Conservation (phyloP, 2,329 filamentous ascomycete genomes). For the Gnomoniopsis smithogilvyi region DNA sequence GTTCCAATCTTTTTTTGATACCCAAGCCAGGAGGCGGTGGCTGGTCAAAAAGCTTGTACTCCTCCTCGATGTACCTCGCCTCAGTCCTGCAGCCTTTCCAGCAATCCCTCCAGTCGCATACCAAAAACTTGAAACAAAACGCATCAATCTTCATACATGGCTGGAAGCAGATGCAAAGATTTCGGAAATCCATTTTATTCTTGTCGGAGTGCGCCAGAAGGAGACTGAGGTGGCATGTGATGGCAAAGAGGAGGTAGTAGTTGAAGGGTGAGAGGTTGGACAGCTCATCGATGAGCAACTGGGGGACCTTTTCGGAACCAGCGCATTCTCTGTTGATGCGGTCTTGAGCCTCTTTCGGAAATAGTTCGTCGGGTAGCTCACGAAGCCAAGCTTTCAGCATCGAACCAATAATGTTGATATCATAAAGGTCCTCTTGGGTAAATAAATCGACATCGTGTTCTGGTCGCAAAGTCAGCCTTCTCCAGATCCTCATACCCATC, state of each 20-base stretch:
- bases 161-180: conserved; percentile 94
- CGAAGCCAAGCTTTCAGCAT: conserved; percentile 96
- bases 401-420: conserved; percentile 94
- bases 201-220: conserved; percentile 88
- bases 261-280: conserved; percentile 95
- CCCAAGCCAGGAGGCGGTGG: conserved; percentile 50
- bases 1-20: conserved; percentile 14
- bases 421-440: conserved; percentile 81
- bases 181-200: conserved; percentile 98
- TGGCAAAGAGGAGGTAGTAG: conserved; percentile 95
- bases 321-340: conserved; percentile 76
- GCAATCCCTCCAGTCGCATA: conserved; percentile 93
- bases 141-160: conserved; percentile 95
- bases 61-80: conserved; percentile 70
- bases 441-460: conserved; percentile 90
- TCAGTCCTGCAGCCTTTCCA: conserved; percentile 97
- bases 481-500: not conserved
- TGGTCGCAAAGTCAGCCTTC: conserved; percentile 30
- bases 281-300: conserved; percentile 84
- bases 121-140: conserved; percentile 92
- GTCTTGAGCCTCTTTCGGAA: conserved; percentile 80
- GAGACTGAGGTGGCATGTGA: conserved; percentile 91
- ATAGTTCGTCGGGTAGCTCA: conserved; percentile 89
- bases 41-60: conserved; percentile 59
- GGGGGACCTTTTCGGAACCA: conserved; percentile 75